These are phyloP conservation scores for Aspergillus candidus DNA, from an alignment of 2,329 filamentous ascomycete species.

Conservation along the genomic window DNA sequence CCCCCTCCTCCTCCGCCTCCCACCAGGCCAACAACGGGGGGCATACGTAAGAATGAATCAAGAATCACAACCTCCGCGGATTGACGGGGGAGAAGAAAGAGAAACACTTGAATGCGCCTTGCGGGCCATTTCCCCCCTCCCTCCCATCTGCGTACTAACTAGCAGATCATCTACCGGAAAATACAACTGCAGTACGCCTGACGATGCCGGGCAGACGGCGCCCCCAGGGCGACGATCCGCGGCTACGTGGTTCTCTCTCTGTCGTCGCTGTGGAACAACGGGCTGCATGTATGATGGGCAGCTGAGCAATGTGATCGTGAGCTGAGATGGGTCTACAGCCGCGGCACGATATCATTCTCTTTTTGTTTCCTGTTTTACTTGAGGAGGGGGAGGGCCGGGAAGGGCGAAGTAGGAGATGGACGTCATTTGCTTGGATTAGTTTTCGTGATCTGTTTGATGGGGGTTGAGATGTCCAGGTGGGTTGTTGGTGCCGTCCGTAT, in stretches of 20 bases:
- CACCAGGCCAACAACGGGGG: no score
- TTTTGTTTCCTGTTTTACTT: no score
- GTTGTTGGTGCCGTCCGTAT: conserved; percentile 1
- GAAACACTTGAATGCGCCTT: not conserved
- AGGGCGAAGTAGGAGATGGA: no score
- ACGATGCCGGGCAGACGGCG: conserved; percentile 7
- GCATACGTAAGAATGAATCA: no score
- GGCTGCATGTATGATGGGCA: conserved; percentile 17
- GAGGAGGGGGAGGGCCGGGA: no score
- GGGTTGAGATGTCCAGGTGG: conserved; percentile 5
- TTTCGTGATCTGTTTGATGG: conserved; percentile 1
- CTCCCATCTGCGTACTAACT: conserved; percentile 1
- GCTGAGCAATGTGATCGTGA: conserved; percentile 13
- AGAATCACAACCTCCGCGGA: no score
- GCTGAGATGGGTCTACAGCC: no score
- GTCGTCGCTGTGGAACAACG: conserved; percentile 15
- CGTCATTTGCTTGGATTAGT: no score
- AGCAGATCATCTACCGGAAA: not conserved
- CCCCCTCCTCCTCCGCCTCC: no score
- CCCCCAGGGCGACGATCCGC: conserved; percentile 5
- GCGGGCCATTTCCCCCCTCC: not conserved
- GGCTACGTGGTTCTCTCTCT: conserved; percentile 19
- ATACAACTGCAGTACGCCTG: conserved; percentile 15
- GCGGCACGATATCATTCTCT: no score
- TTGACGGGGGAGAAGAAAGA: no score